Evolutionary conservation across 331 rosid species (phyloP).

Genomic region (Telfairia occidentalis): DNA sequence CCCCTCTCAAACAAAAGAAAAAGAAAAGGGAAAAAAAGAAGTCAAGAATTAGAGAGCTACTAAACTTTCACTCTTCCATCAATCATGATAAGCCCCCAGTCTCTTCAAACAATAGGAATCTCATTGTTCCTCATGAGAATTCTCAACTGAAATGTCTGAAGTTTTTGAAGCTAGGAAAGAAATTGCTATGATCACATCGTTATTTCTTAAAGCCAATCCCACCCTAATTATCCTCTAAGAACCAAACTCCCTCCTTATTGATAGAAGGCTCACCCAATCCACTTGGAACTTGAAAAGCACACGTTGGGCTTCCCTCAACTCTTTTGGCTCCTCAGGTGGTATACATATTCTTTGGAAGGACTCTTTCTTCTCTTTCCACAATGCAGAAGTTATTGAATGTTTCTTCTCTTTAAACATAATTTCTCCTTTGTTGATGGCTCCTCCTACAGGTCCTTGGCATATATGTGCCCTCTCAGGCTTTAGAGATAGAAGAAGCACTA

Average conservation of each 20-base stretch:
- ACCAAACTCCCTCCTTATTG: neutral
- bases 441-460: neutral
- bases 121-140: neutral
- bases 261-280: neutral
- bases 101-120: neutral
- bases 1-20: neutral
- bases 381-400: neutral
- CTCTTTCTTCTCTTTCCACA: neutral
- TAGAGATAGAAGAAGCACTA: neutral
- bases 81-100: neutral
- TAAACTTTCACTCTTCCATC: neutral
- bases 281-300: neutral
- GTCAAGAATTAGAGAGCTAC: neutral
- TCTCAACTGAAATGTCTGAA: neutral
- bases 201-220: neutral
- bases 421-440: neutral
- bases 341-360: neutral
- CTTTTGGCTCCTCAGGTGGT: neutral
- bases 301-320: neutral
- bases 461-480: neutral
- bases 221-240: neutral
- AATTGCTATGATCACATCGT: neutral
- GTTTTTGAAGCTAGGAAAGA: neutral
- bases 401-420: neutral
- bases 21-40: neutral